A percentile compares a stretch with the other conserved stretches of the same genome.
Conservation (phyloP, 441 rosid species). For the Brassica hybrid region DNA sequence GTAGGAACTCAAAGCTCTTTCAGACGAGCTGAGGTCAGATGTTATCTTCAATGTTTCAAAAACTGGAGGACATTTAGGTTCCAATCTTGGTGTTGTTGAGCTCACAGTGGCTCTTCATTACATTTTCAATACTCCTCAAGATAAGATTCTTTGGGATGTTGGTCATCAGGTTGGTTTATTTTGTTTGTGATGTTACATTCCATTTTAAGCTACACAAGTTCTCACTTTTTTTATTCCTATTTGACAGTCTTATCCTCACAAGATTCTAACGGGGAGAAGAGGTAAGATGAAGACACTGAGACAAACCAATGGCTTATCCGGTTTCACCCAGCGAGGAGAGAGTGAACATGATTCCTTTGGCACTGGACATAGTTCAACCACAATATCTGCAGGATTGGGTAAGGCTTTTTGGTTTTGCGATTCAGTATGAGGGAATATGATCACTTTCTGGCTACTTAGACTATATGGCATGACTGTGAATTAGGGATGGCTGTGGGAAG, state of each 20-base stretch:
- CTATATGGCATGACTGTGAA: slow-evolving; percentile 13
- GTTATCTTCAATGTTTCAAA: slow-evolving; percentile 78
- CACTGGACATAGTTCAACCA: slow-evolving; percentile 84
- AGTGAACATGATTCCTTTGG: slow-evolving; percentile 86
- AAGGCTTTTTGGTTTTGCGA: neutral
- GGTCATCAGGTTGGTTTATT: slow-evolving; percentile 74
- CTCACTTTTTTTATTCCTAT: neutral
- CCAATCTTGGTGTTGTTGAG: slow-evolving; percentile 90
- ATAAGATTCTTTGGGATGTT: slow-evolving; percentile 83
- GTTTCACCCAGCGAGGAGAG: slow-evolving; percentile 78
- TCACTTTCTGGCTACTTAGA: neutral
- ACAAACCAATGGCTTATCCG: slow-evolving; percentile 78
- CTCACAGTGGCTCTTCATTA: slow-evolving; percentile 88
- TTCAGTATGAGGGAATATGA: neutral
- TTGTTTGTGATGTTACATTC: neutral
- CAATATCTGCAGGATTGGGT: slow-evolving; percentile 82
- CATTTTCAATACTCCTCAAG: slow-evolving; percentile 77
- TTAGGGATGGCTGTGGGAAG: slow-evolving; percentile 94
- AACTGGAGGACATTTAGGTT: slow-evolving; percentile 88
- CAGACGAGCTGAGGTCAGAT: slow-evolving; percentile 77
- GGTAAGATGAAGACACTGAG: slow-evolving; percentile 78
- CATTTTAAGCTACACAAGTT: neutral
- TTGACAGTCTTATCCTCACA: slow-evolving; percentile 79
- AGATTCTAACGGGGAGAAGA: slow-evolving; percentile 87
- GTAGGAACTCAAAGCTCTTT: slow-evolving; percentile 72